phyloP scores from a whole-genome alignment of 306 rosid genomes.

The Dryas alaskensis region DNA sequence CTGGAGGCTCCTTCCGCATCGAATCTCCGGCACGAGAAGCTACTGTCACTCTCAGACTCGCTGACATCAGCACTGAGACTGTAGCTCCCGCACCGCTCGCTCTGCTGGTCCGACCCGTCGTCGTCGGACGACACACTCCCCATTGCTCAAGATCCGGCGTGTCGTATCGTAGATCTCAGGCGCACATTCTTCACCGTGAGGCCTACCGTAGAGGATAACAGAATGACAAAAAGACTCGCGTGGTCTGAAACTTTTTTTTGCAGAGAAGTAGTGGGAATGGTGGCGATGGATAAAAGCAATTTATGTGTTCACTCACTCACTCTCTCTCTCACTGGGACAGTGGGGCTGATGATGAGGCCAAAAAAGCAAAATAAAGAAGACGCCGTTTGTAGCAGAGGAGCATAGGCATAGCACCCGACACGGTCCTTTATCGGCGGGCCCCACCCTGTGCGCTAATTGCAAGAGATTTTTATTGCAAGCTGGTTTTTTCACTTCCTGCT shows the following conservation, averaged over 20 bases:
- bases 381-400: slow-evolving; percentile 58
- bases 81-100: slow-evolving; percentile 85
- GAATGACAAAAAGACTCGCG: background rate
- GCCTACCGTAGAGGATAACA: background rate
- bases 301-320: background rate
- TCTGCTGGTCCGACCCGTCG: slow-evolving; percentile 70
- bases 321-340: slow-evolving; percentile 8
- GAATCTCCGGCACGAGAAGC: slow-evolving; percentile 71
- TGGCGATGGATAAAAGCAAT: background rate
- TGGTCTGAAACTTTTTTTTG: slow-evolving; percentile 3
- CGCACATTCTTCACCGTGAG: slow-evolving; percentile 29
- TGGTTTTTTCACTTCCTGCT: background rate
- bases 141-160: slow-evolving; percentile 34
- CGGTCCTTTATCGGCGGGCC: slow-evolving; percentile 32
- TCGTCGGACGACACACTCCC: slow-evolving; percentile 74
- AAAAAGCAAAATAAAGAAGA: slow-evolving; percentile 41
- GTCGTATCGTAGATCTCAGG: slow-evolving; percentile 26
- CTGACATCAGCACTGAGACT: slow-evolving; percentile 89
- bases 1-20: slow-evolving; percentile 74
- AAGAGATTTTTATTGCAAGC: too few relatives aligned
- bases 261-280: background rate
- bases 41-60: slow-evolving; percentile 86
- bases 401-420: slow-evolving; percentile 52
- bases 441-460: slow-evolving; percentile 20
- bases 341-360: slow-evolving; percentile 29